Percentiles rank a stretch among this genome's conserved stretches.
These are phyloP conservation scores for Leucocoprinus birnbaumii DNA, from an alignment of 768 basidiomycete genomes.

Conservation along the genomic window DNA sequence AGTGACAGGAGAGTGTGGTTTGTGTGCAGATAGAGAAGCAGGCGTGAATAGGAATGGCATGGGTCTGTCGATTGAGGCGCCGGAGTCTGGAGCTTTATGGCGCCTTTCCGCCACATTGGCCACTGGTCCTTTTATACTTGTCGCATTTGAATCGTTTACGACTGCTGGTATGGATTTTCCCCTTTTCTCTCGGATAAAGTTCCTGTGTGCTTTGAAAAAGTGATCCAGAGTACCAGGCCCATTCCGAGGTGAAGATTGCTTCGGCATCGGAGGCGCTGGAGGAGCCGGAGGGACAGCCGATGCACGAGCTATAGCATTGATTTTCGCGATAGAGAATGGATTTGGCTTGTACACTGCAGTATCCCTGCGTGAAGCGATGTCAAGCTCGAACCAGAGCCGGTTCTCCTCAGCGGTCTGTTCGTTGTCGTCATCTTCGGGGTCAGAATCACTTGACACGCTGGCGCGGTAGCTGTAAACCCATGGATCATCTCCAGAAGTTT, in stretches of 20 bases:
- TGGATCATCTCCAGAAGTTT: neutral
- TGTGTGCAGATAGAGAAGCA: too few species aligned
- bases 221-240: slow-evolving; percentile 3
- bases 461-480: slow-evolving; percentile 8
- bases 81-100: too few species aligned
- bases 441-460: neutral
- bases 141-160: too few species aligned
- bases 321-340: slow-evolving; percentile 79
- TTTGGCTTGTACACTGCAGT: slow-evolving; percentile 67
- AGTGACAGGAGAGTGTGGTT: too few species aligned
- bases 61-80: too few species aligned
- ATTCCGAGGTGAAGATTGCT: neutral
- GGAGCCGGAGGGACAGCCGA: neutral
- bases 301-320: slow-evolving; percentile 63
- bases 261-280: neutral
- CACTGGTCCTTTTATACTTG: too few species aligned
- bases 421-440: neutral
- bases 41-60: too few species aligned
- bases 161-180: too few species aligned
- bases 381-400: slow-evolving; percentile 30
- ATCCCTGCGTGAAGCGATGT: slow-evolving; percentile 59
- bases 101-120: too few species aligned
- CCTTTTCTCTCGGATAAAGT: neutral
- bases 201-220: neutral
- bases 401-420: neutral